A percentile compares a stretch with the other conserved stretches of the same genome.
These are phyloP conservation scores for Colletotrichum theobromicola DNA, from an alignment of 2,329 filamentous ascomycete genomes.

Conservation along the genomic window DNA sequence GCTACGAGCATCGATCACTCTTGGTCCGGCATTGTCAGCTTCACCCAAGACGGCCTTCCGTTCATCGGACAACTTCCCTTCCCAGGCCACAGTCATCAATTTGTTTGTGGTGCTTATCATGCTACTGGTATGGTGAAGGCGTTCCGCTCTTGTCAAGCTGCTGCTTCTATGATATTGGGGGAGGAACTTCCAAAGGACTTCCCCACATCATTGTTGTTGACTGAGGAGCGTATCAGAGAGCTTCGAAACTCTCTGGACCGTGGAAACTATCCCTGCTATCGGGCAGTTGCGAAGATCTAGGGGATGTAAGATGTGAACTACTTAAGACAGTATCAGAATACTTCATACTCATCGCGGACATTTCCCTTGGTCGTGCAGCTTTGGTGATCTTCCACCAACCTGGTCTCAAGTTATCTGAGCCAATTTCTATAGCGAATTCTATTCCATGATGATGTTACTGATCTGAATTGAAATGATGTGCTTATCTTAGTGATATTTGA, in stretches of 20 bases:
- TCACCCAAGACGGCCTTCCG: neutral
- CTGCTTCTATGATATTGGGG: neutral
- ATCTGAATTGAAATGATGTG: too few species aligned
- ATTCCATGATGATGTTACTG: too few species aligned
- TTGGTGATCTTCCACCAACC: too few species aligned
- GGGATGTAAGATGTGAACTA: neutral
- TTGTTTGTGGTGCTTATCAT: neutral
- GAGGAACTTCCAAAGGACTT: neutral
- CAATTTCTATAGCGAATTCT: too few species aligned
- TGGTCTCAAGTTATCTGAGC: too few species aligned
- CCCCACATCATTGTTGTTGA: neutral
- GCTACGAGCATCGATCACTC: neutral
- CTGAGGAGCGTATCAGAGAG: neutral
- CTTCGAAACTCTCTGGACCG: neutral
- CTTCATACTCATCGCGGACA: too few species aligned
- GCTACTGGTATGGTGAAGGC: neutral
- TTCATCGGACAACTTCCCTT: neutral
- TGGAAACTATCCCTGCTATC: neutral
- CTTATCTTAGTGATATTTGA: too few species aligned
- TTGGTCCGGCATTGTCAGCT: neutral
- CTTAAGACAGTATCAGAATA: too few species aligned
- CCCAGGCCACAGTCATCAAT: neutral
- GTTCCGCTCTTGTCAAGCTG: neutral
- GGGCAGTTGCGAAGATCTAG: neutral
- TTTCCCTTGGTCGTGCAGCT: too few species aligned